Base-by-base conservation (phyloP, 2,329 filamentous ascomycete species). In the Bipolaris cookei region DNA sequence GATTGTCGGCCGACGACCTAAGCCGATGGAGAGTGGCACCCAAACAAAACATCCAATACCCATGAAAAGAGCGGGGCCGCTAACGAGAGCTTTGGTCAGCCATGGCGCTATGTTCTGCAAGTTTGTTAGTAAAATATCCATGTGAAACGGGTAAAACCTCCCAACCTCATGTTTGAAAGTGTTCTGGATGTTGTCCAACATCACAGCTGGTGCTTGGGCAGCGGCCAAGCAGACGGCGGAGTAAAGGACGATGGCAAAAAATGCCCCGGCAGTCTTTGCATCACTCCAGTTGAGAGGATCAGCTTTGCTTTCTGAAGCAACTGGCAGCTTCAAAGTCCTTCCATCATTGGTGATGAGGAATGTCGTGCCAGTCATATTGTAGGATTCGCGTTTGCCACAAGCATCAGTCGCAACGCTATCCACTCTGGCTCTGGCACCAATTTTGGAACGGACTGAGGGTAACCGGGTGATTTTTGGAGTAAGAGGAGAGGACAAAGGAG, bases 1-100 rank as follows among this genome's bases (percentile, higher is more conserved):
- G 11, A 78, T 69, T 0, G 75, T 71, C 0, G 76, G 77, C 8
- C 78, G 67, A 20, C 77, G 68, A 3, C 78, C 78, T 37, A 79
- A 51, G 0, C 73, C 74, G 7, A 78, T 61, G 3, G 74, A 74
- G 3, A 78, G 42, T 3, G 75, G 76, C 5, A 78, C 71, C 74
- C 75, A 79, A 4, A 77, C 38, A 16, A 78, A 65, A 25, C 70
- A 70, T 1, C 77, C 77, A 4, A 77, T 50, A 5, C 73, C 76
- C 64, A 75, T 72, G 50, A 68, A 73, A 3, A 79, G 48, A 0
- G 70, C 71, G 2, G 74, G 74, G 21, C 63, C 59, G 1, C 70
- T 71, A 14, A 67, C 56, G 0, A 76, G 56, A 11, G 65, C 63
- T 13, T 70, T 66, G 3, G 73, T 45, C 1, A 61, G 59, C 63